These are phyloP conservation scores for Penicillium sp. DNA, from an alignment of 2,329 filamentous ascomycete species.

Conservation along the genomic window DNA sequence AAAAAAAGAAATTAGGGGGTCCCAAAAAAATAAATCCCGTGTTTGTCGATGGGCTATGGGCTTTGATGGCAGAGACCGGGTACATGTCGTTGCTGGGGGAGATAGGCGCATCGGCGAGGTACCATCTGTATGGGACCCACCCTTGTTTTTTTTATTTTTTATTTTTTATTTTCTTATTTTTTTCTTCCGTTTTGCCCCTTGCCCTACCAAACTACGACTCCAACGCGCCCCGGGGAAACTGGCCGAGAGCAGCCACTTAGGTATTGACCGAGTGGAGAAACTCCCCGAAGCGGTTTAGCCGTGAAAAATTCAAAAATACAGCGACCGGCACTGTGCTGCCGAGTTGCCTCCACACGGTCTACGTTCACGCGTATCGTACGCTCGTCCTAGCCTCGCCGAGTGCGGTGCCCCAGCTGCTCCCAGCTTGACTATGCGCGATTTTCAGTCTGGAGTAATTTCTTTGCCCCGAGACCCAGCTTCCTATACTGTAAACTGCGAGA, in stretches of 20 bases:
- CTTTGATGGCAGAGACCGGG: background rate
- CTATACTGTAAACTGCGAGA: background rate
- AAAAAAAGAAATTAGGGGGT: slow-evolving; percentile 9
- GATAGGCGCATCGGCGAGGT: background rate
- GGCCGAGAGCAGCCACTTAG: slow-evolving; percentile 11
- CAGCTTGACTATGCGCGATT: slow-evolving; percentile 29
- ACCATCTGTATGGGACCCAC: background rate
- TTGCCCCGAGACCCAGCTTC: background rate
- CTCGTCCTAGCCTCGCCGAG: slow-evolving; percentile 14
- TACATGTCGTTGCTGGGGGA: background rate
- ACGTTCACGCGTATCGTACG: slow-evolving; percentile 3
- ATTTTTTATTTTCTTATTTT: background rate
- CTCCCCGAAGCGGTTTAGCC: background rate
- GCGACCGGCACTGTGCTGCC: slow-evolving; percentile 23
- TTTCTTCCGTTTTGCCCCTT: slow-evolving; percentile 11
- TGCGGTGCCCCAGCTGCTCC: slow-evolving; percentile 15
- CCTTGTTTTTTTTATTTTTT: background rate
- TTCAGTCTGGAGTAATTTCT: slow-evolving; percentile 8
- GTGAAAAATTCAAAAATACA: slow-evolving; percentile 7
- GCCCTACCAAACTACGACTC: slow-evolving; percentile 8
- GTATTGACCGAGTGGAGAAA: background rate
- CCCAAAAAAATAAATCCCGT: slow-evolving; percentile 4
- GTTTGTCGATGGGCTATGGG: background rate
- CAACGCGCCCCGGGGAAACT: slow-evolving; percentile 1
- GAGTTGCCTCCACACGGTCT: slow-evolving; percentile 7